Percentiles rank a stretch among this genome's conserved stretches.
These are phyloP conservation scores for Panaeolus cyanescens DNA, from an alignment of 768 basidiomycete genomes.

Conservation along the genomic window DNA sequence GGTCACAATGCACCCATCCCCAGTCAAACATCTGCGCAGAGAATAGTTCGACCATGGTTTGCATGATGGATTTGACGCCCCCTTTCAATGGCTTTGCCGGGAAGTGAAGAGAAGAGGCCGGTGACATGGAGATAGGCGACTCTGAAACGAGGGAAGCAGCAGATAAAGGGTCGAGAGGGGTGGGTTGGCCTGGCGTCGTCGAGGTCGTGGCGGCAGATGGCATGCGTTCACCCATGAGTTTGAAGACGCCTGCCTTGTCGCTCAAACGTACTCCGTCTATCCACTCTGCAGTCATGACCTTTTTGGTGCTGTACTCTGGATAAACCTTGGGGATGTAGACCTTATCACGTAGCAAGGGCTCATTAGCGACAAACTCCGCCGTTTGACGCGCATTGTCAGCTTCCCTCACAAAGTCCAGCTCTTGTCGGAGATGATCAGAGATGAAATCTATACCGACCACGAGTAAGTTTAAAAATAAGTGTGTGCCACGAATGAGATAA, in stretches of 20 bases:
- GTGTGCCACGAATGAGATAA: not conserved
- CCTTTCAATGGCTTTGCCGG: slow-evolving; percentile 51
- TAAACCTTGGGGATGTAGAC: slow-evolving; percentile 83
- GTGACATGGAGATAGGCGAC: slow-evolving; percentile 9
- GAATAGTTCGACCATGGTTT: slow-evolving; percentile 85
- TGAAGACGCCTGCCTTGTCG: slow-evolving; percentile 57
- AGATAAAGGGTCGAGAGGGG: slow-evolving; percentile 3
- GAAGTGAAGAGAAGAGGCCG: slow-evolving; percentile 24
- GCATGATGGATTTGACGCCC: slow-evolving; percentile 70
- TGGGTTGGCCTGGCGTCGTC: slow-evolving; percentile 8
- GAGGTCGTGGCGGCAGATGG: slow-evolving; percentile 7
- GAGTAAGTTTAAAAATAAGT: not conserved
- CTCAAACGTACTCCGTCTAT: slow-evolving; percentile 76
- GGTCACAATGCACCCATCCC: slow-evolving; percentile 88
- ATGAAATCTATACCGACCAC: slow-evolving; percentile 58
- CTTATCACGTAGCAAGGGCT: slow-evolving; percentile 66
- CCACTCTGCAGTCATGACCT: slow-evolving; percentile 86
- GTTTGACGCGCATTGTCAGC: slow-evolving; percentile 76
- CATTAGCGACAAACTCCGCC: slow-evolving; percentile 64
- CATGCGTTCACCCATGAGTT: slow-evolving; percentile 55
- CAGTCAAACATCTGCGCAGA: slow-evolving; percentile 89
- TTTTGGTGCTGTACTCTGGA: slow-evolving; percentile 69
- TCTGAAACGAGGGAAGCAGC: not conserved
- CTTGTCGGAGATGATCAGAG: slow-evolving; percentile 77
- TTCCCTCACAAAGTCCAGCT: slow-evolving; percentile 83